These are phyloP conservation scores for Fusarium stilboides DNA, from an alignment of 2,329 filamentous ascomycete species.

Conservation along the genomic window DNA sequence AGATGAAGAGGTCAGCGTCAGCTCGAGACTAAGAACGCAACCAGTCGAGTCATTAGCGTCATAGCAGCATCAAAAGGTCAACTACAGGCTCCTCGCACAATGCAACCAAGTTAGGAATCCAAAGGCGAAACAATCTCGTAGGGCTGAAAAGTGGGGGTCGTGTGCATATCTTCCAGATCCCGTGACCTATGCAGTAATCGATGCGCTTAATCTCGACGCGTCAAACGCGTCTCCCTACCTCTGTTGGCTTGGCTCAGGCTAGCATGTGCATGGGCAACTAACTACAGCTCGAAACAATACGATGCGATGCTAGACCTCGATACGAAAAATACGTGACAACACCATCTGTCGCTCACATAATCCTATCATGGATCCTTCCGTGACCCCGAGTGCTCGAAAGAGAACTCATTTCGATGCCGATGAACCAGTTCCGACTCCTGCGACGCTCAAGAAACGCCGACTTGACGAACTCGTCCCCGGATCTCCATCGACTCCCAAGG, in stretches of 20 bases:
- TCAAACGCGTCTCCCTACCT: slow-evolving; percentile 47
- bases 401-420: slow-evolving; percentile 42
- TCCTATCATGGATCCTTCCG: slow-evolving; percentile 50
- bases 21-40: neutral
- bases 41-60: slow-evolving; percentile 13
- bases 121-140: slow-evolving; percentile 8
- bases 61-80: neutral
- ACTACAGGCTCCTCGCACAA: slow-evolving; percentile 8
- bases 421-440: slow-evolving; percentile 47
- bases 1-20: too few relatives aligned
- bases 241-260: slow-evolving; percentile 15
- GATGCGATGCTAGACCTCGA: slow-evolving; percentile 33
- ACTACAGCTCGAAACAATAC: slow-evolving; percentile 28
- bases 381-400: slow-evolving; percentile 46
- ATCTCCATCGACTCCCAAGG: slow-evolving; percentile 51
- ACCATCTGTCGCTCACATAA: neutral
- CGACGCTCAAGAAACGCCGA: slow-evolving; percentile 52
- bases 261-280: slow-evolving; percentile 23
- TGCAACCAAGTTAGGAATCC: slow-evolving; percentile 14
- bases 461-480: slow-evolving; percentile 49
- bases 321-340: slow-evolving; percentile 18
- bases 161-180: slow-evolving; percentile 13
- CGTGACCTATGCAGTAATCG: slow-evolving; percentile 21
- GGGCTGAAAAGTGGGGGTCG: slow-evolving; percentile 24
- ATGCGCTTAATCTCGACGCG: slow-evolving; percentile 42